These are phyloP conservation scores for Torulaspora maleeae DNA, from an alignment of 805 yeast genomes.

Conservation along the genomic window DNA sequence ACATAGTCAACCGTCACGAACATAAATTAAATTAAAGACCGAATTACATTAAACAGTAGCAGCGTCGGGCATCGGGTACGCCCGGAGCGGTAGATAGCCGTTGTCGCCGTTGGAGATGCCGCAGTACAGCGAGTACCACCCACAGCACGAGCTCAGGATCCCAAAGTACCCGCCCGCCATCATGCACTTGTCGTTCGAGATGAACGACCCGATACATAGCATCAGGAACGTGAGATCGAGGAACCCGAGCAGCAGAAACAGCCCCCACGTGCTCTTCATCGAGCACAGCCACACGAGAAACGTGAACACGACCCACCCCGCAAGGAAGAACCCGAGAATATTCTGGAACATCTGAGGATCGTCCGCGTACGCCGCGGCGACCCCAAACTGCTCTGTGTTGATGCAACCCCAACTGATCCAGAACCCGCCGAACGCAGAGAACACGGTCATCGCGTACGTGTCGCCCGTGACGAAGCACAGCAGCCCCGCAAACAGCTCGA, in stretches of 20 bases:
- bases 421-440: constrained; percentile 57
- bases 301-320: constrained; percentile 64
- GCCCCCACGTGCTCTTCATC: constrained; percentile 55
- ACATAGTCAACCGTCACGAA: not conserved
- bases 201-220: constrained; percentile 48
- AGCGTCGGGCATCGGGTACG: constrained; percentile 50
- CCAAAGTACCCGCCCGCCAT: constrained; percentile 65
- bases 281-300: constrained; percentile 54
- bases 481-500: constrained; percentile 69
- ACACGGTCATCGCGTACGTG: constrained; percentile 64
- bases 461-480: constrained; percentile 73
- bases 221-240: constrained; percentile 52
- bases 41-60: constrained; percentile 31
- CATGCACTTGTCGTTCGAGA: constrained; percentile 39
- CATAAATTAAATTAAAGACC: not conserved
- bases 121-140: constrained; percentile 61
- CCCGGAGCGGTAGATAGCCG: constrained; percentile 50
- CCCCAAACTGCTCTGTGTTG: constrained; percentile 53
- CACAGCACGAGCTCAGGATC: constrained; percentile 49
- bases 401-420: constrained; percentile 75
- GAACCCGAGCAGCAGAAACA: constrained; percentile 50
- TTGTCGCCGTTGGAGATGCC: constrained; percentile 57
- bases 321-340: constrained; percentile 53
- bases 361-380: constrained; percentile 45
- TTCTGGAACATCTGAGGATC: constrained; percentile 43